Evolutionary conservation across 1,284 basidiomycete genomes (phyloP).

Genomic region (Stygiomarasmius scandens): DNA sequence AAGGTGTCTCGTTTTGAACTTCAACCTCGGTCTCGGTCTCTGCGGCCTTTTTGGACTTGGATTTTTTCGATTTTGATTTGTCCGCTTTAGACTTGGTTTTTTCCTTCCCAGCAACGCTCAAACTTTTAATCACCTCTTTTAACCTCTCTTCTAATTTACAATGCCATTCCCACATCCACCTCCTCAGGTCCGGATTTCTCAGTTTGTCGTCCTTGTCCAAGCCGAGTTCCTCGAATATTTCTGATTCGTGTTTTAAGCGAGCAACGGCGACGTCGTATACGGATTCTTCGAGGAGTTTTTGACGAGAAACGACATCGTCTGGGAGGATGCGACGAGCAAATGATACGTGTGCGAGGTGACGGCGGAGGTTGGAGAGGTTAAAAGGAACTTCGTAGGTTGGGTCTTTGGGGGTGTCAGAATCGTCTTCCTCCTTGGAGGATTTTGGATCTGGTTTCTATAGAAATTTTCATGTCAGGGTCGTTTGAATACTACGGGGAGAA

Average conservation of each 20-base stretch:
- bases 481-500: not conserved
- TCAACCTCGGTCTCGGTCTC: too few relatives aligned
- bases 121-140: slow-evolving; percentile 52
- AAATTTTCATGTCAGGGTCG: not conserved
- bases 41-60: too few relatives aligned
- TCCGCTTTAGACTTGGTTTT: slow-evolving; percentile 13
- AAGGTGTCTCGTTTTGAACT: too few relatives aligned
- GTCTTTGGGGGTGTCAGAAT: slow-evolving; percentile 16
- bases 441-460: slow-evolving; percentile 16
- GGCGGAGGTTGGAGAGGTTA: slow-evolving; percentile 70
- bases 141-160: slow-evolving; percentile 60
- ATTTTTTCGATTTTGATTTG: slow-evolving; percentile 10
- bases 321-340: slow-evolving; percentile 67
- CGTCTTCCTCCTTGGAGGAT: slow-evolving; percentile 13
- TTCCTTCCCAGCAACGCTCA: too few relatives aligned
- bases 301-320: slow-evolving; percentile 72
- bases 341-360: slow-evolving; percentile 64
- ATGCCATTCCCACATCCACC: slow-evolving; percentile 92
- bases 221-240: slow-evolving; percentile 62
- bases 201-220: slow-evolving; percentile 50
- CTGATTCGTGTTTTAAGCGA: slow-evolving; percentile 69
- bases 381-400: slow-evolving; percentile 59
- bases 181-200: slow-evolving; percentile 60
- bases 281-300: slow-evolving; percentile 82
- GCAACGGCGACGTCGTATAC: slow-evolving; percentile 83